Base-by-base conservation (phyloP, 2,329 filamentous ascomycete genomes). In the Pseudonectria foliicola region DNA sequence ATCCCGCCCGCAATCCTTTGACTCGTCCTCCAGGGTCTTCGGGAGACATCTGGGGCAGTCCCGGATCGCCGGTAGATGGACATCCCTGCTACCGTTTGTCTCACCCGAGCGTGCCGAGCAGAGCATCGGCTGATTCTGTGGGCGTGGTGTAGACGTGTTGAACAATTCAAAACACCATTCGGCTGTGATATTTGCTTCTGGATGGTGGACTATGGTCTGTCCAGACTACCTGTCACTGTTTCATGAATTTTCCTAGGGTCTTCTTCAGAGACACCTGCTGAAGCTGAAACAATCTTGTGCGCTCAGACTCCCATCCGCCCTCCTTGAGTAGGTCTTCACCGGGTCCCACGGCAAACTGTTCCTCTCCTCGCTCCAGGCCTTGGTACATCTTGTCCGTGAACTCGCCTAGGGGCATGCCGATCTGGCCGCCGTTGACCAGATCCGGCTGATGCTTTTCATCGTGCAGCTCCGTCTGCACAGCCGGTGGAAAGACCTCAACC, bases 351-450 rank as follows among this genome's bases (percentile, higher is more conserved):
- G 46, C 48, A 39, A 53, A 52, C 26, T 52, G 52, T 8, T 52
- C 50, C 18, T 47, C 34, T 0, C 48, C 50, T 28, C 26, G 38
- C 2, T 32, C 32, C 25, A 54, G 33, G 2, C 52, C 49, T 10
- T 45, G 39, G 10, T 41, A 44, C 46, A 51, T 50, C 10, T 66
- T 62, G 1, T 71, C 59, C 2, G 56, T 59, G 43, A 68, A 76
- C 16, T 62, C 52, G 1, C 15, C 53, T 25, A 66, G 43, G 1
- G 60, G 53, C 43, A 64, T 63, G 0, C 63, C 63, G 29, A 64
- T 56, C 13, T 49, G 35, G 4, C 49, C 45, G 0, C 52, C 53
- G 3, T 52, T 42, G 6, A 50, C 36, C 12, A 52, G 31, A 34
- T 51, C 49, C 32, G 50, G 44, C 25, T 53, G 51, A 18, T 52